phyloP scores from a whole-genome alignment of 352 stramenopile species.

The Globisporangium middletonii region DNA sequence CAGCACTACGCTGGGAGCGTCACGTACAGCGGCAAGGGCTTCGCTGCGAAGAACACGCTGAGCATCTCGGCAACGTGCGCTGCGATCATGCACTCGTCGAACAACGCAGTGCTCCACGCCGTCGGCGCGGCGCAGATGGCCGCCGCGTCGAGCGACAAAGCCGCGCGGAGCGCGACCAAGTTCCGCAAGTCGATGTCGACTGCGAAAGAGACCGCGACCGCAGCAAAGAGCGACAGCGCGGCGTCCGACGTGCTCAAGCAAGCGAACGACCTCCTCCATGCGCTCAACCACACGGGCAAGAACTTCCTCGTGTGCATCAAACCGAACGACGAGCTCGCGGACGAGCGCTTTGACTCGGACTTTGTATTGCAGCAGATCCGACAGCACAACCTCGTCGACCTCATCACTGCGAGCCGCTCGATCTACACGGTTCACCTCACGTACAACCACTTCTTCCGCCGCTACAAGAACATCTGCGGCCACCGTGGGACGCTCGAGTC shows the following conservation, averaged over 20 bases:
- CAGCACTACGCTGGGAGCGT: slow-evolving; percentile 68
- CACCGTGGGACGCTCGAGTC: slow-evolving; percentile 71
- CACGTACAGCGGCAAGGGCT: slow-evolving; percentile 68
- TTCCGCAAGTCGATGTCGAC: slow-evolving; percentile 36
- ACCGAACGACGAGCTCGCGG: slow-evolving; percentile 54
- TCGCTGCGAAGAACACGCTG: slow-evolving; percentile 63
- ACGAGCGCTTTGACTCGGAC: slow-evolving; percentile 57
- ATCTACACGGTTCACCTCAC: slow-evolving; percentile 73
- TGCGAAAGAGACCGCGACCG: slow-evolving; percentile 20
- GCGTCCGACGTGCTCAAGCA: slow-evolving; percentile 59
- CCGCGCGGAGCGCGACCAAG: slow-evolving; percentile 23
- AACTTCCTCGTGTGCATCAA: slow-evolving; percentile 85
- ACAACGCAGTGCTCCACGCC: slow-evolving; percentile 66
- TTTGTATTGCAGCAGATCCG: slow-evolving; percentile 73
- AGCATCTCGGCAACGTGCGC: slow-evolving; percentile 74
- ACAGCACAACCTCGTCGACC: slow-evolving; percentile 56
- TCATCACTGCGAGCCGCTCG: slow-evolving; percentile 69
- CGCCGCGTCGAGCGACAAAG: slow-evolving; percentile 44
- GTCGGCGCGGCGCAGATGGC: slow-evolving; percentile 64
- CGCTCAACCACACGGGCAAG: slow-evolving; percentile 67
- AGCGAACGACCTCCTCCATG: slow-evolving; percentile 58
- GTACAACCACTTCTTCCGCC: slow-evolving; percentile 74
- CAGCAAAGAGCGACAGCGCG: slow-evolving; percentile 29
- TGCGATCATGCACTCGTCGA: slow-evolving; percentile 83
- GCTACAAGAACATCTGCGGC: slow-evolving; percentile 79